phyloP scores from a whole-genome alignment of 1,284 basidiomycete genomes.

The Cryptococcus sp. region DNA sequence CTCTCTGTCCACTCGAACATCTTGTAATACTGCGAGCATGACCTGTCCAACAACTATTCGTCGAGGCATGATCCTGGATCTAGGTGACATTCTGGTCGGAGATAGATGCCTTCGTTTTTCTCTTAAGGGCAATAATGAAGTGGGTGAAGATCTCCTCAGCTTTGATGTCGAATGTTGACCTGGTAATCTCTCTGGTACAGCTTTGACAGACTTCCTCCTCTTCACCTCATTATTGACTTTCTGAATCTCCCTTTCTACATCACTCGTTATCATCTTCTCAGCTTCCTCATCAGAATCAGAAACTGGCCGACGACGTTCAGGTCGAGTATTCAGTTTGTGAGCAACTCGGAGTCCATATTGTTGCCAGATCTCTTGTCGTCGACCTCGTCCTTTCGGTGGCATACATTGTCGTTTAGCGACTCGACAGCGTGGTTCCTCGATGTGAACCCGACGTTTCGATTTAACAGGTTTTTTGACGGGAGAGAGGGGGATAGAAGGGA shows the following conservation, averaged over 20 bases:
- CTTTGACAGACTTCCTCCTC: not conserved
- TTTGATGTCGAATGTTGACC: not conserved
- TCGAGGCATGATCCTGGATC: not conserved
- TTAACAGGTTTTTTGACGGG: too few relatives aligned
- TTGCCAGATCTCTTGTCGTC: too few relatives aligned
- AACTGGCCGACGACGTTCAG: not conserved
- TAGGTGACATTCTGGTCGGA: not conserved
- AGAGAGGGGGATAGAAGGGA: not conserved
- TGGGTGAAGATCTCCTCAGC: not conserved
- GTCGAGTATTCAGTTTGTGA: not conserved
- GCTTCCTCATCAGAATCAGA: not conserved
- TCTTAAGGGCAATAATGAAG: conserved; percentile 1
- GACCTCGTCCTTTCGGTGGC: too few relatives aligned
- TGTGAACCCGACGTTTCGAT: too few relatives aligned
- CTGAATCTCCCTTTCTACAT: not conserved
- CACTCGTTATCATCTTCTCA: not conserved
- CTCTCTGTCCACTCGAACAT: not conserved
- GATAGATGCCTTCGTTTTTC: not conserved
- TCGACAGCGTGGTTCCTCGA: too few relatives aligned
- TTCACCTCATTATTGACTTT: not conserved
- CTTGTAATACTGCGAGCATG: not conserved
- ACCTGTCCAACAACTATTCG: not conserved
- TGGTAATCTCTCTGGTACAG: not conserved
- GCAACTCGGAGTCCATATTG: too few relatives aligned
- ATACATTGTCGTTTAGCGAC: too few relatives aligned